A percentile compares a stretch with the other conserved stretches of the same genome.
Evolutionary conservation across 108 stramenopile species (phyloP).

Genomic region (Epithemia pelagica): DNA sequence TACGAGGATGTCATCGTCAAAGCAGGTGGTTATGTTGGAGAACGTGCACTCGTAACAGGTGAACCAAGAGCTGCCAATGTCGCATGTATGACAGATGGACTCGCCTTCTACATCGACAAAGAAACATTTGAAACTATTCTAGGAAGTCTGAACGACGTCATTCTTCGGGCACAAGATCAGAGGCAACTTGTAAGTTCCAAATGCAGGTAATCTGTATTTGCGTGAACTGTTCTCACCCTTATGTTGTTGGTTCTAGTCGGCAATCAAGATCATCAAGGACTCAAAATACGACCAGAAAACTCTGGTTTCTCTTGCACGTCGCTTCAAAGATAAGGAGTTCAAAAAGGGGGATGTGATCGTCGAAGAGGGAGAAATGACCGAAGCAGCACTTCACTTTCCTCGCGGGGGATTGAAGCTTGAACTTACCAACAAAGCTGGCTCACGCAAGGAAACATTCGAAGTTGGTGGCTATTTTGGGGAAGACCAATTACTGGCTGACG

Average conservation of each 20-base stretch:
- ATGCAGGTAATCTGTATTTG: conserved; percentile 35
- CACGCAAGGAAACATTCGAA: conserved; percentile 29
- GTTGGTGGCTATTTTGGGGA: conserved; percentile 64
- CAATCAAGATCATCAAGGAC: conserved; percentile 46
- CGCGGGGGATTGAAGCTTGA: conserved; percentile 11
- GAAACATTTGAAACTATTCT: conserved; percentile 48
- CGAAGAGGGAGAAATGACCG: conserved; percentile 44
- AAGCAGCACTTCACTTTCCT: conserved; percentile 75
- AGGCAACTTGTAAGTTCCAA: conserved; percentile 27
- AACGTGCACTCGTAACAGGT: conserved; percentile 84
- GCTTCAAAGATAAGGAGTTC: conserved; percentile 38
- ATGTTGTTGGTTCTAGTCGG: too few relatives aligned
- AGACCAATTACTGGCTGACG: conserved; percentile 40
- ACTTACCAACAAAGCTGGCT: conserved; percentile 46
- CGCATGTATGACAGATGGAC: conserved; percentile 27
- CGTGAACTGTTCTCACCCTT: conserved; percentile 36
- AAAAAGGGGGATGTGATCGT: conserved; percentile 42
- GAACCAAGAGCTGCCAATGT: conserved; percentile 74
- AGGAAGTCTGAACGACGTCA: conserved; percentile 40
- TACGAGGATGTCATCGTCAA: conserved; percentile 18
- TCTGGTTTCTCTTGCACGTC: conserved; percentile 38
- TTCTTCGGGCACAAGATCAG: conserved; percentile 53
- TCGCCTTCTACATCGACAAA: conserved; percentile 34
- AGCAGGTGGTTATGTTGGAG: conserved; percentile 83
- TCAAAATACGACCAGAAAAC: conserved; percentile 43